These are phyloP conservation scores for Annulohypoxylon moriforme DNA, from an alignment of 495 filamentous ascomycete genomes.

Conservation along the genomic window DNA sequence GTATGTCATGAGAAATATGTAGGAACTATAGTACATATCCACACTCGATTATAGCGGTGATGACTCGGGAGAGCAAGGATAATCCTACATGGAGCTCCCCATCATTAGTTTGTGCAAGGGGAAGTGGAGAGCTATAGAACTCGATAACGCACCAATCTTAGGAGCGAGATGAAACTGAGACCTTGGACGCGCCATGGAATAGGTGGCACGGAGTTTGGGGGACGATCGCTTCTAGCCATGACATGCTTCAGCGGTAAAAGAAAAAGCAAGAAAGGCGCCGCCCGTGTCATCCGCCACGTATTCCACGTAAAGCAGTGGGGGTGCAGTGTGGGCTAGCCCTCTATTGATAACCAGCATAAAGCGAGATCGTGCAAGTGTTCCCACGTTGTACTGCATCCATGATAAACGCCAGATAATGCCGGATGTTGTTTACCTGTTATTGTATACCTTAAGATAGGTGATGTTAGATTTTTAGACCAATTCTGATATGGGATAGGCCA, in stretches of 20 bases:
- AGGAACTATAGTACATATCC: not conserved
- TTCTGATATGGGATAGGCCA: not conserved
- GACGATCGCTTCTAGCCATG: slow-evolving; percentile 17
- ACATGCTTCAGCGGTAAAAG: slow-evolving; percentile 7
- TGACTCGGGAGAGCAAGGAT: not conserved
- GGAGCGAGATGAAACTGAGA: slow-evolving; percentile 31
- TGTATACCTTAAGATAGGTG: not conserved
- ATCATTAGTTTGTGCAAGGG: slow-evolving; percentile 1
- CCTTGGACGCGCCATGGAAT: slow-evolving; percentile 2
- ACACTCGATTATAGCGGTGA: not conserved
- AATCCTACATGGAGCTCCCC: not conserved
- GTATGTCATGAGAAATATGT: not conserved
- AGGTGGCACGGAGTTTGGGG: not conserved
- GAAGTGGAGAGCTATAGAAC: slow-evolving; percentile 1
- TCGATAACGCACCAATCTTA: slow-evolving; percentile 7
- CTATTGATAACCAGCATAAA: not conserved
- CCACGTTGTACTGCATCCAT: not conserved
- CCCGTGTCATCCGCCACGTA: slow-evolving; percentile 7
- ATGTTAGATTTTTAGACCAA: not conserved
- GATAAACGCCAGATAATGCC: not conserved
- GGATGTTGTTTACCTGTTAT: not conserved
- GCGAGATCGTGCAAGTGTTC: not conserved
- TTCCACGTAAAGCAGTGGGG: slow-evolving; percentile 16
- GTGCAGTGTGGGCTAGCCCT: slow-evolving; percentile 20
- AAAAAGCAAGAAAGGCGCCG: slow-evolving; percentile 23